phyloP scores from a whole-genome alignment of 129 eudicot species.

The Arctium lappa region DNA sequence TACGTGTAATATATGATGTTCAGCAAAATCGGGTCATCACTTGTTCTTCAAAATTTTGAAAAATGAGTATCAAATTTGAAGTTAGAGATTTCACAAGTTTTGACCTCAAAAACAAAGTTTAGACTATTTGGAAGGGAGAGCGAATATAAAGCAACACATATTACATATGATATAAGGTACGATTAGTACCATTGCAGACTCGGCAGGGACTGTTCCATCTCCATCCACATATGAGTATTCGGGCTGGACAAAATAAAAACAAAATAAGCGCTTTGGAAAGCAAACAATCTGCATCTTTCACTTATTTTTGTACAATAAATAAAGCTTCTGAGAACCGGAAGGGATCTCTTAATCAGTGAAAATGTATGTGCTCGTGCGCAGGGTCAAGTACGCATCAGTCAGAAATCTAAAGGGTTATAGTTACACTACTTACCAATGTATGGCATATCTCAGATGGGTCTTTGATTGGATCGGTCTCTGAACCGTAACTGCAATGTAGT shows the following conservation, averaged over 20 bases:
- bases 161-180: slow-evolving; percentile 10
- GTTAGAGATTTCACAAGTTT: neutral
- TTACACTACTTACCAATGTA: slow-evolving; percentile 48
- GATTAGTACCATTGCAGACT: slow-evolving; percentile 68
- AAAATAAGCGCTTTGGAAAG: neutral
- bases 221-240: slow-evolving; percentile 81
- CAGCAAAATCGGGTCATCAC: neutral
- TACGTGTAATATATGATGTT: neutral
- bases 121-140: neutral
- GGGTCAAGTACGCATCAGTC: too few species aligned
- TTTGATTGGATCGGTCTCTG: slow-evolving; percentile 64
- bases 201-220: slow-evolving; percentile 95
- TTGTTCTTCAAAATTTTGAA: neutral
- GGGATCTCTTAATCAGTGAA: neutral
- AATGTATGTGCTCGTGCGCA: neutral
- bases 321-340: neutral
- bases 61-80: neutral
- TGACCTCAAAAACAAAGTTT: neutral
- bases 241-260: slow-evolving; percentile 49
- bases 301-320: neutral
- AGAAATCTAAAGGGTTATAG: neutral
- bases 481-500: slow-evolving; percentile 68
- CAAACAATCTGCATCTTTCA: neutral
- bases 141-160: neutral
- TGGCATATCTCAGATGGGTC: slow-evolving; percentile 77